These are phyloP conservation scores for Amaranthus tricolor DNA, from an alignment of 179 eudicot genomes.

Conservation along the genomic window DNA sequence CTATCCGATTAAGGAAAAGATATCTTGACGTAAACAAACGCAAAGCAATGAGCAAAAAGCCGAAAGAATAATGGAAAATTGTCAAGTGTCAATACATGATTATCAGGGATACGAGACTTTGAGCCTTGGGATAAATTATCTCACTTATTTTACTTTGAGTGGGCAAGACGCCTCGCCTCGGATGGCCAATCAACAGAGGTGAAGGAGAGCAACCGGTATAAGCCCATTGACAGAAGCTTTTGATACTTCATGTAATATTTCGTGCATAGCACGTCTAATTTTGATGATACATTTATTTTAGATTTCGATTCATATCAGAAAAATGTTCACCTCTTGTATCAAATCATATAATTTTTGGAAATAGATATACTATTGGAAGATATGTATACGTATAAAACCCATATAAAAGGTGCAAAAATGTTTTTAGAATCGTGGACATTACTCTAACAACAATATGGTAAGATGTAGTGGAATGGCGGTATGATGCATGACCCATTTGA, in stretches of 20 bases:
- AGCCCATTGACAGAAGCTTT: slow-evolving; percentile 1
- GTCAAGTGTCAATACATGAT: background rate
- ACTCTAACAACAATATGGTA: too few species aligned
- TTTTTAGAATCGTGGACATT: too few species aligned
- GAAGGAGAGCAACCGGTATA: background rate
- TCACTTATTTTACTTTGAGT: background rate
- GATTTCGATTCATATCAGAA: background rate
- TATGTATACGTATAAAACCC: background rate
- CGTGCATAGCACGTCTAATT: background rate
- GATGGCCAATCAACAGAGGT: background rate
- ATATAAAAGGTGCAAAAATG: too few species aligned
- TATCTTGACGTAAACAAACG: slow-evolving; percentile 89
- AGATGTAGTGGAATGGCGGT: too few species aligned
- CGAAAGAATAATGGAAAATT: slow-evolving; percentile 45
- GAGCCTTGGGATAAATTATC: background rate
- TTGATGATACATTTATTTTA: slow-evolving; percentile 4
- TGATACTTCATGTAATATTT: slow-evolving; percentile 5
- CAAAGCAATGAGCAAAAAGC: slow-evolving; percentile 69
- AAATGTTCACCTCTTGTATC: slow-evolving; percentile 9
- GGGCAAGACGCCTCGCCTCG: background rate
- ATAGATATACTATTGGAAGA: background rate
- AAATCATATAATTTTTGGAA: background rate
- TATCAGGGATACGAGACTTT: background rate
- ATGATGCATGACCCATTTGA: too few species aligned
- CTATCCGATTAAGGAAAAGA: slow-evolving; percentile 77